Evolutionary conservation across 2,329 filamentous ascomycete species (phyloP).

Genomic region (Chrysosporium keratinophilum): DNA sequence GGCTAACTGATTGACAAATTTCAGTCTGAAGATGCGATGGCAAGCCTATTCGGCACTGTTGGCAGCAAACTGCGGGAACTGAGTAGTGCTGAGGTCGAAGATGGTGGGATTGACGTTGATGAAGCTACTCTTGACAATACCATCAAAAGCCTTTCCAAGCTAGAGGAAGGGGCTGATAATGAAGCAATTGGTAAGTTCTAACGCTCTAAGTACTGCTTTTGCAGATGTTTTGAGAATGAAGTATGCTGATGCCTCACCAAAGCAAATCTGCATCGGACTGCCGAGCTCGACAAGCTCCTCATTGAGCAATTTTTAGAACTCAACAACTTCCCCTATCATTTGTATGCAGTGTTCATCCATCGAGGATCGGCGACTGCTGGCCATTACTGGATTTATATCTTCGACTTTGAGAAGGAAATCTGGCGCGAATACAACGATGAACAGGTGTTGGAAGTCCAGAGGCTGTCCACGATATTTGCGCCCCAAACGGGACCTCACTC

Average conservation of each 20-base stretch:
- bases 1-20: constrained; percentile 14
- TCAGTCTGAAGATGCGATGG: constrained; percentile 23
- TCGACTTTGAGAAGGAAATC: constrained; percentile 66
- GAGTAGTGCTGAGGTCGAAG: constrained; percentile 20
- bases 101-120: constrained; percentile 38
- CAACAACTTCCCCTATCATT: constrained; percentile 59
- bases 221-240: neutral
- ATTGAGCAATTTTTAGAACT: constrained; percentile 53
- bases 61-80: constrained; percentile 39
- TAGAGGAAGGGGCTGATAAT: constrained; percentile 36
- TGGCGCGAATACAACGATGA: constrained; percentile 96
- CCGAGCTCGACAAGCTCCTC: constrained; percentile 40
- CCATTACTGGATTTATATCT: constrained; percentile 96
- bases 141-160: constrained; percentile 34
- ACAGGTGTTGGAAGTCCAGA: constrained; percentile 57
- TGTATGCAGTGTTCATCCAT: constrained; percentile 92
- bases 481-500: constrained; percentile 50
- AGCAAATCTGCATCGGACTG: constrained; percentile 35
- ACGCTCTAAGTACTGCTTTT: neutral
- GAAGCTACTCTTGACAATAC: constrained; percentile 33
- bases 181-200: constrained; percentile 37
- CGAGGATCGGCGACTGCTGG: constrained; percentile 58
- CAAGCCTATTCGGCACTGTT: constrained; percentile 26
- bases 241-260: neutral
- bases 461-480: constrained; percentile 58